Percentiles rank a stretch among this genome's conserved stretches.
Evolutionary conservation across 306 rosid species (phyloP).

Genomic region (Begonia loranthoides): DNA sequence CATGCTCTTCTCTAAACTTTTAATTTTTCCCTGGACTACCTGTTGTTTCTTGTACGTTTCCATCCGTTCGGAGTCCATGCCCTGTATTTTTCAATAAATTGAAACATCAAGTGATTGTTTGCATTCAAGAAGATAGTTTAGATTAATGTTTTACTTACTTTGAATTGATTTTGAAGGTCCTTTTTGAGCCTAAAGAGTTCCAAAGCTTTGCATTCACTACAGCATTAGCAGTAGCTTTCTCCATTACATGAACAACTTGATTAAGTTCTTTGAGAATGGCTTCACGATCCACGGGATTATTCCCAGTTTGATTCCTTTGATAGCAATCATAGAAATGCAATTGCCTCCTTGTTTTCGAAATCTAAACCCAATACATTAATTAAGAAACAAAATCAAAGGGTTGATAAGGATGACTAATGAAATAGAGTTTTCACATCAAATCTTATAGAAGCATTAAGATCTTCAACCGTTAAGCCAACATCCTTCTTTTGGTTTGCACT

Average conservation of each 20-base stretch:
- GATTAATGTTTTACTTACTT: slow-evolving; percentile 6
- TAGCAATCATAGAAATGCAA: background rate
- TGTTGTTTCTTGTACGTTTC: background rate
- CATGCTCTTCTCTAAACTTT: background rate
- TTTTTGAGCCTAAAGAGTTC: slow-evolving; percentile 17
- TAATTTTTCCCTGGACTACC: background rate
- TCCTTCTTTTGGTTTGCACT: slow-evolving; percentile 8
- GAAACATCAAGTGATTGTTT: background rate
- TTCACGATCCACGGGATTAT: background rate
- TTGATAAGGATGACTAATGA: background rate
- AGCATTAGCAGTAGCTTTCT: slow-evolving; percentile 12
- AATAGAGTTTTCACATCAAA: background rate
- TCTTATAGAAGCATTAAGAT: slow-evolving; percentile 4
- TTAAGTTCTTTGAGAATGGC: slow-evolving; percentile 6
- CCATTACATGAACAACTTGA: background rate
- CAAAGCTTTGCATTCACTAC: slow-evolving; percentile 15
- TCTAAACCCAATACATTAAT: background rate
- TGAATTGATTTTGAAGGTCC: slow-evolving; percentile 6
- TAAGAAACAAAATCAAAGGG: background rate
- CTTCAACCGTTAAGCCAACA: slow-evolving; percentile 3
- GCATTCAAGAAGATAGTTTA: background rate
- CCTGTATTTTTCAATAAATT: slow-evolving; percentile 1
- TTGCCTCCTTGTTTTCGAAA: background rate
- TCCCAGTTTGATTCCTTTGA: background rate
- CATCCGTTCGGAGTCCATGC: background rate